These are phyloP conservation scores for Diphasiastrum complanatum DNA, from an alignment of 83 land plant genomes.

Conservation along the genomic window DNA sequence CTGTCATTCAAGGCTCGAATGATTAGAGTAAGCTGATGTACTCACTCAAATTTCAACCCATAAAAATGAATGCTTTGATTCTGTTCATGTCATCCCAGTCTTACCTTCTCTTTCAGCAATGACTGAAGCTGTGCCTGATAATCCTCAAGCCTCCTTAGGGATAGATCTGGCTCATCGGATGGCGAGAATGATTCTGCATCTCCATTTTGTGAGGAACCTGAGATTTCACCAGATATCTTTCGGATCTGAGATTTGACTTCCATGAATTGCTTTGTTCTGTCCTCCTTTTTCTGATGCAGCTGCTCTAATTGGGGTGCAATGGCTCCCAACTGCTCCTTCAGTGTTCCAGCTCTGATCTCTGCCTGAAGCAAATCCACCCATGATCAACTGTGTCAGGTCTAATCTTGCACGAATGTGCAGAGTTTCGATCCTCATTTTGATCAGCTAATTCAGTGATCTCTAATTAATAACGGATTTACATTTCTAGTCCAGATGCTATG, in stretches of 20 bases:
- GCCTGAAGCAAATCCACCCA: slow-evolving; percentile 23
- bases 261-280: slow-evolving; percentile 52
- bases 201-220: slow-evolving; percentile 26
- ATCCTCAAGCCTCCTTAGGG: slow-evolving; percentile 52
- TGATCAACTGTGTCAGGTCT: background rate
- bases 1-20: slow-evolving; percentile 1
- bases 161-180: slow-evolving; percentile 49
- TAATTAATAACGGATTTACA: background rate
- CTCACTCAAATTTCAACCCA: background rate
- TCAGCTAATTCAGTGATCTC: background rate
- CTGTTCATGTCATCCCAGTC: background rate
- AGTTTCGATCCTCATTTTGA: background rate
- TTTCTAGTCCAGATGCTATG: background rate
- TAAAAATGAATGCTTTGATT: background rate
- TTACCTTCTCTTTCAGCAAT: slow-evolving; percentile 71
- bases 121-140: slow-evolving; percentile 46
- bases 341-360: slow-evolving; percentile 36
- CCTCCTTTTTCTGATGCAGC: slow-evolving; percentile 46
- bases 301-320: slow-evolving; percentile 58
- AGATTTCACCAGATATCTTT: slow-evolving; percentile 53
- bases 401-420: background rate
- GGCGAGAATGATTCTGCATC: slow-evolving; percentile 1
- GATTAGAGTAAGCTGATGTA: background rate
- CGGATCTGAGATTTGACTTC: slow-evolving; percentile 53
- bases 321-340: slow-evolving; percentile 54